Percentiles rank a stretch among this genome's conserved stretches.
Conservation (phyloP, 1,139 yeast genomes). For the Nakaseomyces bracarensis region DNA sequence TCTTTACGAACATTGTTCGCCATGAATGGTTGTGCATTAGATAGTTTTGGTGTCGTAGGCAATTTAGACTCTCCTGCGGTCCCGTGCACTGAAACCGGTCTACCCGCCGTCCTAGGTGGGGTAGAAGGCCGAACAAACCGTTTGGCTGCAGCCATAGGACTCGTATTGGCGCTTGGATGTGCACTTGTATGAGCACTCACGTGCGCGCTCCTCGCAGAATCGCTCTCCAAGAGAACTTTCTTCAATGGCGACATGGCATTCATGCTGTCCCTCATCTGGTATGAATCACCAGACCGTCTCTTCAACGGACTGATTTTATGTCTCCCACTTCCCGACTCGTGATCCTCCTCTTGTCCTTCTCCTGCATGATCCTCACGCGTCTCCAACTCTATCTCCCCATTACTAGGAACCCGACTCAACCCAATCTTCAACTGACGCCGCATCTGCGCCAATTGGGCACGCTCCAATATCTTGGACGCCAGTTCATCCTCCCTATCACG, state of each 20-base stretch:
- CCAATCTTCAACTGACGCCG: slow-evolving; percentile 30
- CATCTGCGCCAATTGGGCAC: slow-evolving; percentile 33
- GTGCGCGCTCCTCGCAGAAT: slow-evolving; percentile 2
- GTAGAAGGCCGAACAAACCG: slow-evolving; percentile 6
- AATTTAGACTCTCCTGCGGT: neutral
- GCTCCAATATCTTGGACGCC: slow-evolving; percentile 27
- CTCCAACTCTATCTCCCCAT: slow-evolving; percentile 11
- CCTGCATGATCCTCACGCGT: slow-evolving; percentile 7
- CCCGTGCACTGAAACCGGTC: slow-evolving; percentile 2
- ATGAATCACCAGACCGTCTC: slow-evolving; percentile 2
- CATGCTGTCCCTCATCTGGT: neutral
- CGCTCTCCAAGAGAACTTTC: slow-evolving; percentile 2
- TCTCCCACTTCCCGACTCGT: neutral
- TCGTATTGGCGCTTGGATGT: neutral
- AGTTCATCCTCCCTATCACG: slow-evolving; percentile 30
- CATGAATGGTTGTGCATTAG: neutral
- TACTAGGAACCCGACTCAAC: slow-evolving; percentile 23
- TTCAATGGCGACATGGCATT: slow-evolving; percentile 6
- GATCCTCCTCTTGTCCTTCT: slow-evolving; percentile 10
- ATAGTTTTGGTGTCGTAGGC: slow-evolving; percentile 1
- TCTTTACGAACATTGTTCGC: neutral
- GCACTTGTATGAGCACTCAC: neutral
- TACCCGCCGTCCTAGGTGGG: neutral
- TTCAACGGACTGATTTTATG: neutral
- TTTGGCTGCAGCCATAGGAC: neutral